A percentile compares a stretch with the other conserved stretches of the same genome.
phyloP scores from a whole-genome alignment of 202 grass and related monocot species.

The Zoysia matrella region DNA sequence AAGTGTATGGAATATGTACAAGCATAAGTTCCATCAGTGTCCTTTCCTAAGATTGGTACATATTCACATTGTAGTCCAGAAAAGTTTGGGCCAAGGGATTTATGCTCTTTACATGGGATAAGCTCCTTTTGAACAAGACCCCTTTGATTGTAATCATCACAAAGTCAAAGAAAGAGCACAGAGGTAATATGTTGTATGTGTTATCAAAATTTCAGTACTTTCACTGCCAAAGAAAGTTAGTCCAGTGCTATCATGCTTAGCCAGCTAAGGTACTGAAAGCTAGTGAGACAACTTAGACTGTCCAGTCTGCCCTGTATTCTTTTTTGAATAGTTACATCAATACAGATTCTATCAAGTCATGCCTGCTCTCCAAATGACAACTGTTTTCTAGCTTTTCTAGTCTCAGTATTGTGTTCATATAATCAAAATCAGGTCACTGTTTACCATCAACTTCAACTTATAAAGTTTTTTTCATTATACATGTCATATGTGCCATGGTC shows the following conservation, averaged over 20 bases:
- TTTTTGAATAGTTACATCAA: constrained; percentile 18
- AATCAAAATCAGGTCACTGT: constrained; percentile 4
- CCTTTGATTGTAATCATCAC: constrained; percentile 56
- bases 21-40: constrained; percentile 76
- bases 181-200: constrained; percentile 50
- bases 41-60: constrained; percentile 89
- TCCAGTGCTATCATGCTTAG: no score
- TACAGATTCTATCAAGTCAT: constrained; percentile 28
- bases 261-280: constrained; percentile 18
- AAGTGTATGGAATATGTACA: constrained; percentile 75
- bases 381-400: constrained; percentile 3
- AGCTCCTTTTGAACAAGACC: constrained; percentile 57
- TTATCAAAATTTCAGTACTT: constrained; percentile 41
- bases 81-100: constrained; percentile 48
- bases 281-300: constrained; percentile 7
- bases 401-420: constrained; percentile 22
- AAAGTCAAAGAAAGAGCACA: constrained; percentile 52
- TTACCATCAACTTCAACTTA: constrained; percentile 7
- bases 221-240: background rate
- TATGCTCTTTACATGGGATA: constrained; percentile 58
- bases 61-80: constrained; percentile 73
- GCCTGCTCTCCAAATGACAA: background rate
- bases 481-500: background rate
- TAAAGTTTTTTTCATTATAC: constrained; percentile 21
- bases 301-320: background rate